Base-by-base conservation (phyloP, 495 filamentous ascomycete genomes). In the Aspergillus coremiiformis region DNA sequence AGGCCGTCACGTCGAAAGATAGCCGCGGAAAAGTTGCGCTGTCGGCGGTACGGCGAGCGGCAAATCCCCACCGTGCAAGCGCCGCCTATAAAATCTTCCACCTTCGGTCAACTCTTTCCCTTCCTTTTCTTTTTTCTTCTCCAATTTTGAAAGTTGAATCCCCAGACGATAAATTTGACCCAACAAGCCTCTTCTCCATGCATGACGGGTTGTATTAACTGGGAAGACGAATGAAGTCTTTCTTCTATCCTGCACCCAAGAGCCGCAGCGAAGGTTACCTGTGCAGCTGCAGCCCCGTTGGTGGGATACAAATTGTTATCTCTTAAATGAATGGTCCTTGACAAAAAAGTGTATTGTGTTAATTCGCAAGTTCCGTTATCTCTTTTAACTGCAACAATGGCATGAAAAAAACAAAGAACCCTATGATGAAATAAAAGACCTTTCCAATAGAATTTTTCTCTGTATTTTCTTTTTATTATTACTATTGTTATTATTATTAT, bases 121-220 rank as follows among this genome's bases (percentile, higher is more conserved):
- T 44, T 57, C 55, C 57, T 64, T 59, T 55, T 63, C 60, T 53
- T 57, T 55, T 68, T 61, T 58, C 63, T 64, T 64, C 45, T 50
- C 24, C 32, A 57, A 51, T 63, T 64, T 62, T 67, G 74, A 84
- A 85, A 85, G 79, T 85, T 85, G 66, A 74, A 49, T 81, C 79
- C n/a, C 81, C 78, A 76, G 76, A 62, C 59, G 61, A 56, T 70
- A 77, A 85, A 82, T 83, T 84, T 84, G 84, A 78, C 84, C 75
- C 71, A 60, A 58, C 72, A 69, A 59, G 68, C 73, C 30, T 55
- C 51, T 62, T 60, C n/a, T n/a, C n/a, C 54, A 75, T 78, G 75
- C 70, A 69, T 76, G 73, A 56, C 62, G 68, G 67, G 82, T 82
- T 85, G 82, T 79, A 85, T 74, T 77, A 80, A 66, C 80, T 81